Evolutionary conservation across 148 eudicot species (phyloP).

Genomic region (Cornus florida): DNA sequence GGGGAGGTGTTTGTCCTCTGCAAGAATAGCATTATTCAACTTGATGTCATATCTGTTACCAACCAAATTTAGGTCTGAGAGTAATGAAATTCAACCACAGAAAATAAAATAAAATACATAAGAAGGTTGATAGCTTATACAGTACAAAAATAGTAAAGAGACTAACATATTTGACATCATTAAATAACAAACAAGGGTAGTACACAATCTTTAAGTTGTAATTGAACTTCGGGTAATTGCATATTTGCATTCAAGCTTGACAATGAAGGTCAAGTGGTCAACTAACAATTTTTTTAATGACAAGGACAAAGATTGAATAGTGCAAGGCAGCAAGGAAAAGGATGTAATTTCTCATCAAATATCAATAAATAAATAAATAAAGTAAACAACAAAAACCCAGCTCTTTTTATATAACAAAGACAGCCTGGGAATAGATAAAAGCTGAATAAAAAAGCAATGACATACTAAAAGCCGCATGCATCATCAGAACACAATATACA

Average conservation of each 20-base stretch:
- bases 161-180: not conserved
- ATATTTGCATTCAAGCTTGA: not conserved
- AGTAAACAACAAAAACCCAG: not conserved
- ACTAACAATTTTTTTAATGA: not conserved
- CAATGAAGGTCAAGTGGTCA: not conserved
- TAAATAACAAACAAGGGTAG: too few species aligned
- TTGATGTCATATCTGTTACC: conserved; percentile 60
- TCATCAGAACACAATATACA: too few species aligned
- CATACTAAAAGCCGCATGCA: not conserved
- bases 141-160: not conserved
- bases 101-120: not conserved
- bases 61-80: not conserved
- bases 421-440: not conserved
- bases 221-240: not conserved
- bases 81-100: not conserved
- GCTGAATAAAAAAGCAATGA: too few species aligned
- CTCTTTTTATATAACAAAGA: not conserved
- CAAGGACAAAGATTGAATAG: too few species aligned
- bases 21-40: conserved; percentile 85
- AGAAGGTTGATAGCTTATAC: not conserved
- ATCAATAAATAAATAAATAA: too few species aligned
- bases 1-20: conserved; percentile 87
- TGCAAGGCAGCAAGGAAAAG: too few species aligned
- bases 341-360: too few species aligned
- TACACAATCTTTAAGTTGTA: not conserved